Percentiles rank a stretch among this genome's conserved stretches.
phyloP scores from a whole-genome alignment of 176 grass and related monocot genomes.

The Ananas comosus region DNA sequence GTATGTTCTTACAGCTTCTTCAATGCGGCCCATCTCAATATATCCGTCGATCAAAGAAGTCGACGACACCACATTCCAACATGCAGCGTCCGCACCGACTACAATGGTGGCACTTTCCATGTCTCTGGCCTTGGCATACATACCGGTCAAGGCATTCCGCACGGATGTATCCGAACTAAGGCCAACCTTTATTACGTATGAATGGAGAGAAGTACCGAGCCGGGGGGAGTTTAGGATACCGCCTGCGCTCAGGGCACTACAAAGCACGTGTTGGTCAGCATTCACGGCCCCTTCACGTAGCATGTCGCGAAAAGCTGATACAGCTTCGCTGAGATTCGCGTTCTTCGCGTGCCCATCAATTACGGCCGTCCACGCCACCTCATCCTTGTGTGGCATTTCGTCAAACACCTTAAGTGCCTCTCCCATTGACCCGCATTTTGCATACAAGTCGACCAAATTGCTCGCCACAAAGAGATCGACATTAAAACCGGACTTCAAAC shows the following conservation, averaged over 20 bases:
- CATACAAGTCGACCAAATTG: slow-evolving; percentile 52
- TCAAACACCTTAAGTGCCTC: slow-evolving; percentile 47
- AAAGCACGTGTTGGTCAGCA: slow-evolving; percentile 48
- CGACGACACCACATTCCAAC: slow-evolving; percentile 59
- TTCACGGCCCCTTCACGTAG: slow-evolving; percentile 18
- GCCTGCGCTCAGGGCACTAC: slow-evolving; percentile 33
- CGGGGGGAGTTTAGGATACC: slow-evolving; percentile 25
- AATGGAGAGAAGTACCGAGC: slow-evolving; percentile 35
- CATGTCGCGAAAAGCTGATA: slow-evolving; percentile 42
- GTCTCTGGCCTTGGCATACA: slow-evolving; percentile 52
- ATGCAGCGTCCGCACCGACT: slow-evolving; percentile 17
- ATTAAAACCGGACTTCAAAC: slow-evolving; percentile 26
- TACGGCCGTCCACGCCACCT: slow-evolving; percentile 55
- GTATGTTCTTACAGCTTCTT: slow-evolving; percentile 37
- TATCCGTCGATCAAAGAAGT: slow-evolving; percentile 58
- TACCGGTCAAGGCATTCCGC: slow-evolving; percentile 29
- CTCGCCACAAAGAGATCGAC: slow-evolving; percentile 47
- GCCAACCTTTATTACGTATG: slow-evolving; percentile 30
- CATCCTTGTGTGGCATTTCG: slow-evolving; percentile 52
- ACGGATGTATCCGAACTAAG: slow-evolving; percentile 30
- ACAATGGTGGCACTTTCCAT: slow-evolving; percentile 36
- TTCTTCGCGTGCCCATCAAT: slow-evolving; percentile 60
- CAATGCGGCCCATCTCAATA: slow-evolving; percentile 30
- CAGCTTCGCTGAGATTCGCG: slow-evolving; percentile 14
- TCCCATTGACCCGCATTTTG: slow-evolving; percentile 27